Percentiles rank a stretch among this genome's conserved stretches.
These are phyloP conservation scores for Uronychia binucleata DNA, from an alignment of 73 alveolate species.

Conservation along the genomic window DNA sequence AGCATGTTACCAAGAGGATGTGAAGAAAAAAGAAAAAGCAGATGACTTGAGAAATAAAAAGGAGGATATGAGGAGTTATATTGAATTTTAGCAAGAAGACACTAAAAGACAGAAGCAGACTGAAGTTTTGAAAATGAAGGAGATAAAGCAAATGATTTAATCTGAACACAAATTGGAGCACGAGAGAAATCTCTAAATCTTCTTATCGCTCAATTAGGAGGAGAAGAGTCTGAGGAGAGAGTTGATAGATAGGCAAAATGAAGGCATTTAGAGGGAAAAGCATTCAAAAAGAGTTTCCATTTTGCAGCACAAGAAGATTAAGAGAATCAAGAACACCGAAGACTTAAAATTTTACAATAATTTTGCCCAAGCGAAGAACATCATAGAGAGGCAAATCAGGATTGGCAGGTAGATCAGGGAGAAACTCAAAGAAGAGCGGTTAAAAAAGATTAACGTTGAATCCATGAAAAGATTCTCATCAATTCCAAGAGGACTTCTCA, in stretches of 20 bases:
- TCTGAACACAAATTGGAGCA: constrained; percentile 33
- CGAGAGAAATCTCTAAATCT: constrained; percentile 31
- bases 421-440: not conserved
- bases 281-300: constrained; percentile 18
- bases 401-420: constrained; percentile 30
- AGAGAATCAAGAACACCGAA: constrained; percentile 4
- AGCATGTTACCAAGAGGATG: not conserved
- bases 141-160: constrained; percentile 26
- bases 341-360: constrained; percentile 3
- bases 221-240: constrained; percentile 38
- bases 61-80: not conserved
- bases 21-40: not conserved
- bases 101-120: constrained; percentile 21
- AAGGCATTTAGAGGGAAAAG: constrained; percentile 29
- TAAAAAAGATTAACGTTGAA: not conserved
- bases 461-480: not conserved
- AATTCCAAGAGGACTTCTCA: not conserved
- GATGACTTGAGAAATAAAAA: not conserved
- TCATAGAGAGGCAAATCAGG: constrained; percentile 53
- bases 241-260: constrained; percentile 28
- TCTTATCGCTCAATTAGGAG: constrained; percentile 37
- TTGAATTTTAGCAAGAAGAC: not conserved
- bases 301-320: constrained; percentile 6
- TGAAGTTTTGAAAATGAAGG: constrained; percentile 41
- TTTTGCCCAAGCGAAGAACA: constrained; percentile 55